Evolutionary conservation across 2,329 filamentous ascomycete species (phyloP), one percentile per base, ranked within the genome.

Genomic region (Sclerotinia subarctica): DNA sequence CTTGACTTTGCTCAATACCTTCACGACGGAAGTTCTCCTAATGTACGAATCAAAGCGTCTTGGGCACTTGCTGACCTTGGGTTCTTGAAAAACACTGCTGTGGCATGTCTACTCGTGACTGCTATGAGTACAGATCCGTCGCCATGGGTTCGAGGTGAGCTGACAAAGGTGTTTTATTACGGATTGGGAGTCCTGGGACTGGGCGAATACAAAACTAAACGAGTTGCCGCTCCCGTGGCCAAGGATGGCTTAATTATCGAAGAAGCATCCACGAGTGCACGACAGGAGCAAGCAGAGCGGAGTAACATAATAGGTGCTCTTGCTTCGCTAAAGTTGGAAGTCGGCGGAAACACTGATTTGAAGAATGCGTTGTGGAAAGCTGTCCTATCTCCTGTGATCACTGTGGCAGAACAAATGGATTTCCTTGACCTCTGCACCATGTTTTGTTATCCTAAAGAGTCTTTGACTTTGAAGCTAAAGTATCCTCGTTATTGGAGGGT

Each of bases 1-100:
- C 72, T 85, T 49, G 83, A 87, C 68, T 89, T 90, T 74, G 81
- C 85, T 29, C 85, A 88, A 72, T 90, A 90, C 73, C 79, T 89
- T 13, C 84, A 88, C 72, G 88, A 90, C 73, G 86, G 84, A 68
- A 90, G 86, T 7, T 79, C 82, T 60, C 87, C 90, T 71, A 78
- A 84, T 49, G 86, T 90, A 64, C 85, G 88, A 29, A 85, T 90
- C 77, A 89, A 89, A 76, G 86, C 86, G 1, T 90, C 87, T 67
- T 85, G 90, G 72, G 83, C 85, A 13, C 78, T 91, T 56, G 81
- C 90, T 49, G 86, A 90, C 70, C 82, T 90, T n/a, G 87, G 86
- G 0, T 82, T 84, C 60, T 79, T 90, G 73, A 79, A 84, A 72
- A 84, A 86, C 66, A 80, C 84, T 2, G 78, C 79, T 1, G 81